Conservation (phyloP, 768 basidiomycete species). For the Tylopilus cervinicoccineus region DNA sequence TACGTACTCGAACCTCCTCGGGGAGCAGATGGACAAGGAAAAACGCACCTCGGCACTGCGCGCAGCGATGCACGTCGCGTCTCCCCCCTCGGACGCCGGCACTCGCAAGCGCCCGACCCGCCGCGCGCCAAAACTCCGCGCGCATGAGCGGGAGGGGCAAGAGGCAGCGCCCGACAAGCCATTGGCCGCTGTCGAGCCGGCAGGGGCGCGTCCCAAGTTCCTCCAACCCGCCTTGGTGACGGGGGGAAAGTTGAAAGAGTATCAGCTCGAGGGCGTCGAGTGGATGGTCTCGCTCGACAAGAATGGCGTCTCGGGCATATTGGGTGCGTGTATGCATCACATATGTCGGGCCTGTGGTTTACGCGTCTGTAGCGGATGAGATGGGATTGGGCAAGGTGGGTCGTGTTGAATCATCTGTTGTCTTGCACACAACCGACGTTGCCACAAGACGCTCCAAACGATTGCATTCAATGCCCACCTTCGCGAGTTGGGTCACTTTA, state of each 20-base stretch:
- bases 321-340: slow-evolving; percentile 45
- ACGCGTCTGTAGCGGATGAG: slow-evolving; percentile 67
- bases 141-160: slow-evolving; percentile 1
- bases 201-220: slow-evolving; percentile 37
- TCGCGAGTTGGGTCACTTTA: slow-evolving; percentile 62
- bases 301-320: slow-evolving; percentile 79
- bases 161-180: slow-evolving; percentile 12
- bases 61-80: slow-evolving; percentile 24
- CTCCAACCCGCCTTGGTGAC: slow-evolving; percentile 78
- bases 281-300: slow-evolving; percentile 91
- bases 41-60: slow-evolving; percentile 31
- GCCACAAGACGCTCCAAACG: slow-evolving; percentile 79
- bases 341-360: slow-evolving; percentile 8
- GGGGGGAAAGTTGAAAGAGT: slow-evolving; percentile 81
- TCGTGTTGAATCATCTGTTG: not conserved
- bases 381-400: slow-evolving; percentile 88
- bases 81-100: not conserved
- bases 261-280: slow-evolving; percentile 91
- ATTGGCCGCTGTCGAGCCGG: not conserved
- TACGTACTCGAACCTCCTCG: slow-evolving; percentile 68
- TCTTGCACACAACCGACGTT: not conserved
- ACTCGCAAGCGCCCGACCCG: slow-evolving; percentile 13
- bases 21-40: slow-evolving; percentile 69
- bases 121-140: slow-evolving; percentile 11
- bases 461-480: slow-evolving; percentile 93